Evolutionary conservation across 2,329 filamentous ascomycete species (phyloP).

Genomic region (Chaetomium sp.): DNA sequence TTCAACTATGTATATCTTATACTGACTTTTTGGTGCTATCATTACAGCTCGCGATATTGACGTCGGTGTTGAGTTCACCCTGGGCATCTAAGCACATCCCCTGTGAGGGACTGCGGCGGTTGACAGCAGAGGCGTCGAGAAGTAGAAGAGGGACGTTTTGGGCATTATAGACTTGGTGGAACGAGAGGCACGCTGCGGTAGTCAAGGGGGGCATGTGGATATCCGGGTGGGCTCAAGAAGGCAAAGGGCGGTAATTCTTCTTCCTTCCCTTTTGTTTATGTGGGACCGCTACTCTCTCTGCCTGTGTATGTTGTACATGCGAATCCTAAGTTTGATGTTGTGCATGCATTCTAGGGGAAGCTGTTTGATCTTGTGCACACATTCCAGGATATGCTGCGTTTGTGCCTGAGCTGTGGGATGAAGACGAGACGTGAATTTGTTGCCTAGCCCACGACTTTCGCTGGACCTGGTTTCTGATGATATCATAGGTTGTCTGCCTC

Average conservation of each 20-base stretch:
- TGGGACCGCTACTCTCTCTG: background rate
- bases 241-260: background rate
- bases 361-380: background rate
- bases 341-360: background rate
- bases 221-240: background rate
- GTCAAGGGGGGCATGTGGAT: no score
- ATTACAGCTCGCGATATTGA: constrained; percentile 80
- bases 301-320: background rate
- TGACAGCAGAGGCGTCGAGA: background rate
- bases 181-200: no score
- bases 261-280: background rate
- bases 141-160: background rate
- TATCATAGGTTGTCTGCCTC: no score
- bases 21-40: constrained; percentile 14
- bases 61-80: constrained; percentile 89
- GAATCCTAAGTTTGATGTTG: background rate
- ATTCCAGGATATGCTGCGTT: background rate
- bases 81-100: constrained; percentile 67
- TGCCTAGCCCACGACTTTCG: no score
- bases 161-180: no score
- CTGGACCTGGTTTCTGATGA: no score
- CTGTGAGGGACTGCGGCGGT: background rate
- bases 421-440: no score
- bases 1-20: background rate
- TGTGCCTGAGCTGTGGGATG: background rate